A percentile compares a stretch with the other conserved stretches of the same genome.
These are phyloP conservation scores for Mycena chlorophos DNA, from an alignment of 768 basidiomycete species.

Conservation along the genomic window DNA sequence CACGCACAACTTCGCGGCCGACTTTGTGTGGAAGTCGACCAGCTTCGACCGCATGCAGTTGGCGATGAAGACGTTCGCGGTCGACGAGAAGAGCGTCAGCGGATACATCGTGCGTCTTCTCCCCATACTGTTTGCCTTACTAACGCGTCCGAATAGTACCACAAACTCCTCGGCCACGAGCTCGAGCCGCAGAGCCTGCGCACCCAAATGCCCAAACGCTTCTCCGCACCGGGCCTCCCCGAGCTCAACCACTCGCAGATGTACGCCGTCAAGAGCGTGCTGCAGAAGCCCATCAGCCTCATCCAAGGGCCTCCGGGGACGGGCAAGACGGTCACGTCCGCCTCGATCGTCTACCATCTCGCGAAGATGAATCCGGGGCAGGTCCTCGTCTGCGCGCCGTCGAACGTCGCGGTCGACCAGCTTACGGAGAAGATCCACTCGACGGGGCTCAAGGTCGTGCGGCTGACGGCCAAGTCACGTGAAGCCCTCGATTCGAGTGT, in stretches of 20 bases:
- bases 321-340: constrained; percentile 98
- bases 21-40: constrained; percentile 99
- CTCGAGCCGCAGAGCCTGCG: constrained; percentile 89
- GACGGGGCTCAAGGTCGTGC: constrained; percentile 98
- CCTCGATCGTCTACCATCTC: constrained; percentile 97
- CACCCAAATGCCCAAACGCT: constrained; percentile 94
- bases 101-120: constrained; percentile 85
- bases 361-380: constrained; percentile 99
- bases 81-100: constrained; percentile 98
- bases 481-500: constrained; percentile 98
- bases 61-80: constrained; percentile 99
- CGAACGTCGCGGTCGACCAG: constrained; percentile 99
- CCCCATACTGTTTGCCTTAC: constrained; percentile 7
- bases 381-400: constrained; percentile 97
- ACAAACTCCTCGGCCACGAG: constrained; percentile 97
- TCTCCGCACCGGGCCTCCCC: constrained; percentile 95
- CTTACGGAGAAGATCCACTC: constrained; percentile 98
- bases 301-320: constrained; percentile 99
- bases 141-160: constrained; percentile 61
- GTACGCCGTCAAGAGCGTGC: constrained; percentile 98
- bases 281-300: constrained; percentile 95
- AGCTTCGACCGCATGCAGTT: constrained; percentile 99
- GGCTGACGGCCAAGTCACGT: constrained; percentile 95
- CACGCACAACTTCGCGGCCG: constrained; percentile 94
- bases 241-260: constrained; percentile 99